Conservation (phyloP, 495 filamentous ascomycete species). For the Aspergillus egyptiacus region DNA sequence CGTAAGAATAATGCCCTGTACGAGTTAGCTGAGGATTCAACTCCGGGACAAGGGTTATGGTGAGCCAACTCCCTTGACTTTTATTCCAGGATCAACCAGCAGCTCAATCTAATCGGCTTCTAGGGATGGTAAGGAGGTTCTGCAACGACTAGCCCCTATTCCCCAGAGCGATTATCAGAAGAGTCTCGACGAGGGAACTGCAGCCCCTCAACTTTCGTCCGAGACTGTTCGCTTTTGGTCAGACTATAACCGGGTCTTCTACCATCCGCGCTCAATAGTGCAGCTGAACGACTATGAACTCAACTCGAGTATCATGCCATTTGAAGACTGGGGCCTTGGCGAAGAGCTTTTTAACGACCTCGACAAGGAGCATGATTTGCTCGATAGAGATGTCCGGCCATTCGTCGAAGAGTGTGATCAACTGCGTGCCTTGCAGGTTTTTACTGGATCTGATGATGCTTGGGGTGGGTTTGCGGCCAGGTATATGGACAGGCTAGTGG, state of each 20-base stretch:
- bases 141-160: slow-evolving; percentile 63
- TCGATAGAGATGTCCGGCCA: slow-evolving; percentile 80
- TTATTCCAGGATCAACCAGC: neutral
- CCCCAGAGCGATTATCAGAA: slow-evolving; percentile 66
- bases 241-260: slow-evolving; percentile 86
- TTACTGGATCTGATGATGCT: slow-evolving; percentile 75
- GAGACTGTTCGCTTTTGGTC: slow-evolving; percentile 87
- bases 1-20: slow-evolving; percentile 86
- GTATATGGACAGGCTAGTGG: slow-evolving; percentile 75
- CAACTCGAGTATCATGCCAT: slow-evolving; percentile 68
- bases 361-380: slow-evolving; percentile 77
- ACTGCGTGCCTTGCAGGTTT: slow-evolving; percentile 79
- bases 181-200: slow-evolving; percentile 63
- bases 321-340: slow-evolving; percentile 74
- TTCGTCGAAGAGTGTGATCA: slow-evolving; percentile 93
- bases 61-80: slow-evolving; percentile 26
- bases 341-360: slow-evolving; percentile 76
- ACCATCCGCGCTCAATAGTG: slow-evolving; percentile 82
- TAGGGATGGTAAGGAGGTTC: slow-evolving; percentile 64
- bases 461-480: slow-evolving; percentile 84
- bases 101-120: neutral
- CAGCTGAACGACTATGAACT: slow-evolving; percentile 86
- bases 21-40: slow-evolving; percentile 54
- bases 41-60: slow-evolving; percentile 52
- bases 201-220: slow-evolving; percentile 54